Evolutionary conservation across 1,284 basidiomycete genomes (phyloP).

Genomic region (Fomes fomentarius): DNA sequence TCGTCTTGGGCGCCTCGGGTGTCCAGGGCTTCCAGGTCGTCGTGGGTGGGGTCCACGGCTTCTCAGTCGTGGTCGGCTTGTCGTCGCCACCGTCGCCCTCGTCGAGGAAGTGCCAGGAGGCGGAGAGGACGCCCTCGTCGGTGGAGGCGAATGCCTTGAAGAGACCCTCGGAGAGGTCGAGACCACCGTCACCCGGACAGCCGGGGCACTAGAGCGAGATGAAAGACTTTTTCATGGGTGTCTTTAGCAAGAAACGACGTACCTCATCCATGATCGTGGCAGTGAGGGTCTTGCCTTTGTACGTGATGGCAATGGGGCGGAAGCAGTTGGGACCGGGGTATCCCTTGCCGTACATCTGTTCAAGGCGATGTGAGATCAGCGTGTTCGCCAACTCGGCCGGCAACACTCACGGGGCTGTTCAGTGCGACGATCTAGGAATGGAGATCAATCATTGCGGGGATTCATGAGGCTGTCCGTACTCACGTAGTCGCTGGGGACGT

Average conservation of each 20-base stretch:
- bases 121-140: slow-evolving; percentile 26
- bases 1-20: background rate
- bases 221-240: slow-evolving; percentile 3
- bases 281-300: slow-evolving; percentile 59
- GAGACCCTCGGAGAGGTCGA: slow-evolving; percentile 80
- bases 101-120: slow-evolving; percentile 25
- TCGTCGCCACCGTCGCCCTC: slow-evolving; percentile 43
- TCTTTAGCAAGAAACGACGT: slow-evolving; percentile 16
- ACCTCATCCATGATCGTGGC: slow-evolving; percentile 75
- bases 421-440: slow-evolving; percentile 23
- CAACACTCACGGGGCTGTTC: slow-evolving; percentile 17
- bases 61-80: slow-evolving; percentile 18
- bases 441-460: background rate
- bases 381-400: slow-evolving; percentile 47
- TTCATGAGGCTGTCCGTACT: slow-evolving; percentile 32
- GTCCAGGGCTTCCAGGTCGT: slow-evolving; percentile 13
- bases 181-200: slow-evolving; percentile 64
- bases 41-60: slow-evolving; percentile 24
- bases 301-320: slow-evolving; percentile 64
- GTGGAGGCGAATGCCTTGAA: slow-evolving; percentile 65
- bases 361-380: slow-evolving; percentile 30
- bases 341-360: slow-evolving; percentile 52
- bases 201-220: slow-evolving; percentile 57
- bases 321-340: slow-evolving; percentile 70
- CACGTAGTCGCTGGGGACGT: slow-evolving; percentile 52